phyloP scores from a whole-genome alignment of 2,329 filamentous ascomycete species.

The Thelonectria rubi region DNA sequence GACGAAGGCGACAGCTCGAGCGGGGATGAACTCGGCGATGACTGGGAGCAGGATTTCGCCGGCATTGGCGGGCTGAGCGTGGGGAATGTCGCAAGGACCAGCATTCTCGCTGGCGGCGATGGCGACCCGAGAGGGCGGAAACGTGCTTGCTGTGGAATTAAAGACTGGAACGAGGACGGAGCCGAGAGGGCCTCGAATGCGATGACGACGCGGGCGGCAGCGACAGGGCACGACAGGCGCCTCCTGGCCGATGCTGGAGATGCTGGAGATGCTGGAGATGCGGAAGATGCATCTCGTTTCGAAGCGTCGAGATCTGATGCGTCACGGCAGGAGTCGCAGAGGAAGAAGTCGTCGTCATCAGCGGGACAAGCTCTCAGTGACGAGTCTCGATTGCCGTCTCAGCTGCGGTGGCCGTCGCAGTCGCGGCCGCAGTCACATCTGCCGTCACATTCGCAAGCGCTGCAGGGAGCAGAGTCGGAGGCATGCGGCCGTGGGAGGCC shows the following conservation, averaged over 20 bases:
- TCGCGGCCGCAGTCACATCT: background rate
- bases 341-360: background rate
- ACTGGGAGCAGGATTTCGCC: constrained; percentile 7
- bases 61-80: constrained; percentile 14
- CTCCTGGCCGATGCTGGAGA: background rate
- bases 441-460: background rate
- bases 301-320: background rate
- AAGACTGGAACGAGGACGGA: background rate
- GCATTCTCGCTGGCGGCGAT: background rate
- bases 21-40: constrained; percentile 36
- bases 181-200: background rate
- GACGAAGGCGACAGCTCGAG: constrained; percentile 23
- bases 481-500: background rate
- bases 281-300: background rate
- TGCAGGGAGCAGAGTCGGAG: background rate
- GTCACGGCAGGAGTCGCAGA: constrained; percentile 3
- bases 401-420: background rate
- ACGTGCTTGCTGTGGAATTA: background rate
- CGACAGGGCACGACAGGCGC: background rate
- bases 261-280: background rate
- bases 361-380: background rate
- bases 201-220: background rate
- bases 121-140: constrained; percentile 2
- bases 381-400: constrained; percentile 2
- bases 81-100: constrained; percentile 14